These are phyloP conservation scores for Candida krabiensis DNA, from an alignment of 805 yeast genomes.

Conservation along the genomic window DNA sequence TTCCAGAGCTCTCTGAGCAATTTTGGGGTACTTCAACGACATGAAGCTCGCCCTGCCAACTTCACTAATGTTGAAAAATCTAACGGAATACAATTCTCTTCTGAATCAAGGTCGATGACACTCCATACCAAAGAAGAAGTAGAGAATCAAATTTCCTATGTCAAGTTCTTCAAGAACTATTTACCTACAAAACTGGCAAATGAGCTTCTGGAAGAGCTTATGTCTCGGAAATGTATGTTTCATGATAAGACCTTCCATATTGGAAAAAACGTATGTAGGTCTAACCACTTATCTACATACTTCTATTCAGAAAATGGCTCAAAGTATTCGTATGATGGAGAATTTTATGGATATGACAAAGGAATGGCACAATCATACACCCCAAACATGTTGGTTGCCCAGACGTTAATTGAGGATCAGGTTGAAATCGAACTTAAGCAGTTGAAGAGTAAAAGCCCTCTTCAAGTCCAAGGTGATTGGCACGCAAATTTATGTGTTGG, in stretches of 20 bases:
- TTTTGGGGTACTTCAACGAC: neutral
- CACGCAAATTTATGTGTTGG: conserved; percentile 51
- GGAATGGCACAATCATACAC: conserved; percentile 20
- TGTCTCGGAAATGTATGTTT: conserved; percentile 42
- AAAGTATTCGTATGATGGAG: conserved; percentile 11
- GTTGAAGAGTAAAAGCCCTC: conserved; percentile 29
- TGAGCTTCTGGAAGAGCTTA: conserved; percentile 40
- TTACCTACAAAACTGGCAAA: conserved; percentile 53
- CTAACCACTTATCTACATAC: conserved; percentile 52
- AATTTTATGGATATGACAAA: conserved; percentile 18
- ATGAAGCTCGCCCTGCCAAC: neutral
- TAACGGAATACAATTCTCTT: neutral
- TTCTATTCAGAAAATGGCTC: conserved; percentile 24
- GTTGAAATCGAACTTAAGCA: conserved; percentile 35
- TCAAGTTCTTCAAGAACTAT: conserved; percentile 49
- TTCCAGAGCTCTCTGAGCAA: neutral
- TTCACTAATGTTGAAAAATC: no score
- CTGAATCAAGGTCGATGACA: conserved; percentile 16
- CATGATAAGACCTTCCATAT: conserved; percentile 50
- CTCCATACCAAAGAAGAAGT: conserved; percentile 55
- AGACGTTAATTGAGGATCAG: conserved; percentile 37
- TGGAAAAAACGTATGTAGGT: conserved; percentile 59
- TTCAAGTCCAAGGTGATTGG: conserved; percentile 47
- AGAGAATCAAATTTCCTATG: conserved; percentile 48
- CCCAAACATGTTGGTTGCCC: conserved; percentile 38